phyloP scores from a whole-genome alignment of 345 rosid genomes.

The Zanthoxylum bungeanum region DNA sequence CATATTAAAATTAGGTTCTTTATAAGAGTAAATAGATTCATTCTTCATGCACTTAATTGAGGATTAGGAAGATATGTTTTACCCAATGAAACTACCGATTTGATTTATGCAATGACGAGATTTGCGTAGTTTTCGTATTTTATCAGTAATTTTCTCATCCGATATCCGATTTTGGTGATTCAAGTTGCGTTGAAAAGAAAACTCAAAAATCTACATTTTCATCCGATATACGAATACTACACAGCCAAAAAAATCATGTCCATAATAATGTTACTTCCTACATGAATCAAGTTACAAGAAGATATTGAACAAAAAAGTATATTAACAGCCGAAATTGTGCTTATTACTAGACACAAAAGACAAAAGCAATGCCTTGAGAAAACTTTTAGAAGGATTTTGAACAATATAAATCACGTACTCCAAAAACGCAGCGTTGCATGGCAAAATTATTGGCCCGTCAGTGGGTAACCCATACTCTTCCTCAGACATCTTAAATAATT shows the following conservation, averaged over 20 bases:
- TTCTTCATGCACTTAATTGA: too few species aligned
- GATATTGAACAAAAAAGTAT: neutral
- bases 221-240: too few species aligned
- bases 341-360: constrained; percentile 4
- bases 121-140: too few species aligned
- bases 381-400: constrained; percentile 5
- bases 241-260: neutral
- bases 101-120: too few species aligned
- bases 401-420: constrained; percentile 17
- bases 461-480: constrained; percentile 33
- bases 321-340: neutral
- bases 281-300: neutral
- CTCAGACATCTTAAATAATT: constrained; percentile 32
- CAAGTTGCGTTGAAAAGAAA: too few species aligned
- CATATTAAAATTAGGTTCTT: too few species aligned
- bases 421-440: constrained; percentile 28
- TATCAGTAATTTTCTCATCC: too few species aligned
- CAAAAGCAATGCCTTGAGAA: constrained; percentile 14
- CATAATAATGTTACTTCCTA: neutral
- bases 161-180: too few species aligned
- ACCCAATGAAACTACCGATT: too few species aligned
- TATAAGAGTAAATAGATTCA: too few species aligned
- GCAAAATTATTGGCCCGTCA: constrained; percentile 36
- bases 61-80: too few species aligned
- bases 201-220: too few species aligned